These are phyloP conservation scores for Drechmeria coniospora DNA, from an alignment of 2,329 filamentous ascomycete species.

Conservation along the genomic window DNA sequence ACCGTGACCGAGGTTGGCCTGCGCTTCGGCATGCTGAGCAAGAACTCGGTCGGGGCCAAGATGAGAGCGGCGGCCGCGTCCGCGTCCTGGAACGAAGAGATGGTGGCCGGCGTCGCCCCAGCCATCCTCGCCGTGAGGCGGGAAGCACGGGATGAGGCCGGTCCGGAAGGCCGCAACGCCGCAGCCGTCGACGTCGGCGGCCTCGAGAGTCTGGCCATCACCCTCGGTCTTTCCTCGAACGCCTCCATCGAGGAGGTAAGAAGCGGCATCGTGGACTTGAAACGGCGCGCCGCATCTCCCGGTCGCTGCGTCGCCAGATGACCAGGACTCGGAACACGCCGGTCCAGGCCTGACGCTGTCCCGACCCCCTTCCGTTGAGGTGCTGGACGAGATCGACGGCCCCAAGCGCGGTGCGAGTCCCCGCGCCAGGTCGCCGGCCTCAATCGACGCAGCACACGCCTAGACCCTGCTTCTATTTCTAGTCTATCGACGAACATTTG, in stretches of 20 bases:
- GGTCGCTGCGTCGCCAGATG: not conserved
- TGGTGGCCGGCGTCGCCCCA: constrained; percentile 6
- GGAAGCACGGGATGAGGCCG: too few species aligned
- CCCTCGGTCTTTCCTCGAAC: constrained; percentile 18
- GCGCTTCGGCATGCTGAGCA: constrained; percentile 58
- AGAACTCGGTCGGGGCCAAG: constrained; percentile 7
- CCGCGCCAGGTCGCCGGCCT: too few species aligned
- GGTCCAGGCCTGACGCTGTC: too few species aligned
- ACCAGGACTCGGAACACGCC: not conserved
- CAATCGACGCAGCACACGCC: too few species aligned
- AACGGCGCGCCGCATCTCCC: constrained; percentile 5
- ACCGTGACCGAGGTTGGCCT: constrained; percentile 81
- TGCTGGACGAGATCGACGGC: too few species aligned
- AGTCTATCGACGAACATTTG: too few species aligned
- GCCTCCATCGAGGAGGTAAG: constrained; percentile 20
- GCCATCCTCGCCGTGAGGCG: constrained; percentile 8
- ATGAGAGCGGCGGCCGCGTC: constrained; percentile 5
- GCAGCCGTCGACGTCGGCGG: constrained; percentile 3
- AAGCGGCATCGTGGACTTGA: constrained; percentile 16
- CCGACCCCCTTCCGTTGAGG: too few species aligned
- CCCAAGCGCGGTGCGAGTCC: too few species aligned
- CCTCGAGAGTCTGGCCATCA: constrained; percentile 18
- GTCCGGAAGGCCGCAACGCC: too few species aligned
- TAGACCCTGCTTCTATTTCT: too few species aligned
- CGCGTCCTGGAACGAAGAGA: constrained; percentile 5